A percentile compares a stretch with the other conserved stretches of the same genome.
These are phyloP conservation scores for Talaromyces piceae DNA, from an alignment of 2,329 filamentous ascomycete genomes.

Conservation along the genomic window DNA sequence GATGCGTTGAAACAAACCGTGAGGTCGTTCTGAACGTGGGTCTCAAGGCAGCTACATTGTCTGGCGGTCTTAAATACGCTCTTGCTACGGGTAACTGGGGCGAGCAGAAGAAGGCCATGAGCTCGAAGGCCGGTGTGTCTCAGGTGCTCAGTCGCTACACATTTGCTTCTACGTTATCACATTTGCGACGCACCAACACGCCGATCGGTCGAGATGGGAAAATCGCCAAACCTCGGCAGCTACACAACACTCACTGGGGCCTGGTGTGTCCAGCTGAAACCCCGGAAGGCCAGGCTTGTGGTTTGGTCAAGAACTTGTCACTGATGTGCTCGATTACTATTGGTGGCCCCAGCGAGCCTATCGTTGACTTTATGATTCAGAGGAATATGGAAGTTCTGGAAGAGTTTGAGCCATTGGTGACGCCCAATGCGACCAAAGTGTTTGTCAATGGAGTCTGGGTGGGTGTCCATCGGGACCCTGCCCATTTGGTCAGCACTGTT, in stretches of 20 bases:
- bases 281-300: constrained; percentile 95
- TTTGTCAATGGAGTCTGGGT: constrained; percentile 99
- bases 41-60: constrained; percentile 84
- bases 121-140: constrained; percentile 91
- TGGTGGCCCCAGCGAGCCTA: constrained; percentile 80
- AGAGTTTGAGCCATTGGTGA: constrained; percentile 79
- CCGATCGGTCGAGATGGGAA: constrained; percentile 97
- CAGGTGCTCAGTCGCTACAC: constrained; percentile 98
- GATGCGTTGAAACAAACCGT: constrained; percentile 79
- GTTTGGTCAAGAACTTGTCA: constrained; percentile 93
- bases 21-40: constrained; percentile 88
- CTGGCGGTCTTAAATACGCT: constrained; percentile 92
- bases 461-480: constrained; percentile 83
- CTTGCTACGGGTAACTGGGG: constrained; percentile 98
- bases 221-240: constrained; percentile 91
- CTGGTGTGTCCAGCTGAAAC: constrained; percentile 96
- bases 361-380: constrained; percentile 92
- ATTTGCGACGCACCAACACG: constrained; percentile 94
- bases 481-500: constrained; percentile 73
- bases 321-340: constrained; percentile 98
- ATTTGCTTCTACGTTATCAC: constrained; percentile 90
- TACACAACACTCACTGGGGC: constrained; percentile 99
- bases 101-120: constrained; percentile 96
- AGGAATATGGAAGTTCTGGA: constrained; percentile 94
- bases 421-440: constrained; percentile 91